These are phyloP conservation scores for Ophiostoma tasmaniense DNA, from an alignment of 2,329 filamentous ascomycete genomes.

Conservation along the genomic window DNA sequence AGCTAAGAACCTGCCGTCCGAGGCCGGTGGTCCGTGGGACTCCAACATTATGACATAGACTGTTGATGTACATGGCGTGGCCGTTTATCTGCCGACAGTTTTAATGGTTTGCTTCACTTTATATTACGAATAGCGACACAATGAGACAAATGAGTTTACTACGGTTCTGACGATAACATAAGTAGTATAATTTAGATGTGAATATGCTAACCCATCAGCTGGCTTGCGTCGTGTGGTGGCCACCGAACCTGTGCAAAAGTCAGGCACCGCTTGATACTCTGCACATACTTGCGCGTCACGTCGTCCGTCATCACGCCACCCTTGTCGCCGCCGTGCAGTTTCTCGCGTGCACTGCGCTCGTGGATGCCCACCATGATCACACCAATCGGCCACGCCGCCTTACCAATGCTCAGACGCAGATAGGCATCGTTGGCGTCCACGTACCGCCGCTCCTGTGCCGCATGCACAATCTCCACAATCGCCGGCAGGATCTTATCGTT, in stretches of 20 bases:
- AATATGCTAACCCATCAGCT: constrained; percentile 72
- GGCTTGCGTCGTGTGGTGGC: constrained; percentile 85
- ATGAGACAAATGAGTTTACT: not conserved
- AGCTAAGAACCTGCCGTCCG: not conserved
- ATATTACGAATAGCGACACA: not conserved
- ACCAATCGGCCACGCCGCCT: constrained; percentile 96
- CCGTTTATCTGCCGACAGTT: not conserved
- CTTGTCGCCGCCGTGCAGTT: constrained; percentile 77
- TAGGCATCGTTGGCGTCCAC: constrained; percentile 97
- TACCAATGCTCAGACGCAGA: constrained; percentile 83
- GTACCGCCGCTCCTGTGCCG: constrained; percentile 82
- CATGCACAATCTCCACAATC: constrained; percentile 83
- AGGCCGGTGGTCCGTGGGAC: not conserved
- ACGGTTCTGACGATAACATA: not conserved
- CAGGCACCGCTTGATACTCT: constrained; percentile 94
- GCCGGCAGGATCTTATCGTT: constrained; percentile 72
- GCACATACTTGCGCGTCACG: constrained; percentile 86
- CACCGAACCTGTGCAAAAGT: constrained; percentile 95
- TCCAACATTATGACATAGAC: not conserved
- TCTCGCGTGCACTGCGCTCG: constrained; percentile 90
- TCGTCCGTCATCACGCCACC: constrained; percentile 98
- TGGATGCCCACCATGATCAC: constrained; percentile 99
- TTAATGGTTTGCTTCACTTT: not conserved
- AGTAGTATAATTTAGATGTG: not conserved
- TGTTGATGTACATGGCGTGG: not conserved